Evolutionary conservation across 257 asterid genomes (phyloP).

Genomic region (Fraxinus americana): DNA sequence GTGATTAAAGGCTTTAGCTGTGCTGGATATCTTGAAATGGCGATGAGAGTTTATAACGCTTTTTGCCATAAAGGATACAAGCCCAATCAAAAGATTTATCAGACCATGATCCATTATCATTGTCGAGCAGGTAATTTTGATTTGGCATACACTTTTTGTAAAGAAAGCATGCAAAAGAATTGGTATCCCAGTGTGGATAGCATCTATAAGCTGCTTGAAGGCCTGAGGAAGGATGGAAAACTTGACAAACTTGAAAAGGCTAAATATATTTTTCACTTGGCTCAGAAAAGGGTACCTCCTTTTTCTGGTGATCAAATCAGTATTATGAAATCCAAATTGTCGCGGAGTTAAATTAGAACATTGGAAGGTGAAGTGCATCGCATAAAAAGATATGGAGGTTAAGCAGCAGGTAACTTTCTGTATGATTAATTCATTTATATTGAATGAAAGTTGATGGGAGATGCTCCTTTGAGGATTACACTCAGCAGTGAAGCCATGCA

Average conservation of each 20-base stretch:
- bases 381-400: no score
- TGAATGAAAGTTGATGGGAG: not conserved
- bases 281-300: slow-evolving; percentile 62
- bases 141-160: slow-evolving; percentile 64
- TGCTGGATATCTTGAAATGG: slow-evolving; percentile 57
- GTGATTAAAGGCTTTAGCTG: slow-evolving; percentile 77
- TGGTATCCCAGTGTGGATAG: slow-evolving; percentile 69
- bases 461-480: slow-evolving; percentile 7
- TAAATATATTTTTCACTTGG: slow-evolving; percentile 49
- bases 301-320: slow-evolving; percentile 47
- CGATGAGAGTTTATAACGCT: slow-evolving; percentile 57
- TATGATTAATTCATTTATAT: no score
- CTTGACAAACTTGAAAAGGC: slow-evolving; percentile 48
- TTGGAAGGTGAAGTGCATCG: slow-evolving; percentile 10
- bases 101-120: slow-evolving; percentile 76
- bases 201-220: slow-evolving; percentile 58
- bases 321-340: slow-evolving; percentile 47
- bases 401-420: no score
- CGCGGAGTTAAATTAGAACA: slow-evolving; percentile 28
- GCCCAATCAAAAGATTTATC: slow-evolving; percentile 72
- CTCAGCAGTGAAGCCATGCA: slow-evolving; percentile 10
- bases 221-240: slow-evolving; percentile 47
- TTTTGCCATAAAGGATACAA: slow-evolving; percentile 51
- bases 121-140: slow-evolving; percentile 51
- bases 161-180: slow-evolving; percentile 63